phyloP scores from a whole-genome alignment of 2,329 filamentous ascomycete species.

The Botrytis deweyae region DNA sequence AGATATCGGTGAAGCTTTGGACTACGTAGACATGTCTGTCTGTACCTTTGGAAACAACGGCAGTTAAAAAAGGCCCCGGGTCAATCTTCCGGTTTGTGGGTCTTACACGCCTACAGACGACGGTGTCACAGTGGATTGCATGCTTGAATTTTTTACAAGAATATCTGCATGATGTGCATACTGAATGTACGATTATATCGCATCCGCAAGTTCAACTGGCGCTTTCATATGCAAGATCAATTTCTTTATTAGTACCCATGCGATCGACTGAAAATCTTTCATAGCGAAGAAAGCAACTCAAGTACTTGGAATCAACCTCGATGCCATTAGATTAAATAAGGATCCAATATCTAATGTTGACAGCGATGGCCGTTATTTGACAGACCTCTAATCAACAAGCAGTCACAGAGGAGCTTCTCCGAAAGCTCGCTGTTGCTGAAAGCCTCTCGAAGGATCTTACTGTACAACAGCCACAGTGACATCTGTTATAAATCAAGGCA shows the following conservation, averaged over 20 bases:
- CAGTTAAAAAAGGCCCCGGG: background rate
- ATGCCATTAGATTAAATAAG: background rate
- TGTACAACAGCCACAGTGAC: background rate
- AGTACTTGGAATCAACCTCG: background rate
- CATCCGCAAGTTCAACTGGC: background rate
- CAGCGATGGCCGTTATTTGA: background rate
- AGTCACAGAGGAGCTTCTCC: background rate
- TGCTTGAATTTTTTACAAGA: background rate
- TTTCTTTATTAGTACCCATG: background rate
- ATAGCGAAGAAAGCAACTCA: background rate
- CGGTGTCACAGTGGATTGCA: background rate
- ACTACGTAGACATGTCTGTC: background rate
- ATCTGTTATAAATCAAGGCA: background rate
- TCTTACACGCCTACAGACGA: background rate
- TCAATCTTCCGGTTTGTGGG: background rate
- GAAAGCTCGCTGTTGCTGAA: no score
- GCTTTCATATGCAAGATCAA: background rate
- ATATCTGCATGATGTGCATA: background rate
- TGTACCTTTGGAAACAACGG: background rate
- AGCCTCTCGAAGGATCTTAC: background rate
- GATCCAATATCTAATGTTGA: no score
- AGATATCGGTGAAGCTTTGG: background rate
- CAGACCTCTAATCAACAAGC: background rate
- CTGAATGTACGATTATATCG: background rate
- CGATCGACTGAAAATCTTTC: background rate